Base-by-base conservation (phyloP, 2,329 filamentous ascomycete species). In the Aspergillus aculeatus region DNA sequence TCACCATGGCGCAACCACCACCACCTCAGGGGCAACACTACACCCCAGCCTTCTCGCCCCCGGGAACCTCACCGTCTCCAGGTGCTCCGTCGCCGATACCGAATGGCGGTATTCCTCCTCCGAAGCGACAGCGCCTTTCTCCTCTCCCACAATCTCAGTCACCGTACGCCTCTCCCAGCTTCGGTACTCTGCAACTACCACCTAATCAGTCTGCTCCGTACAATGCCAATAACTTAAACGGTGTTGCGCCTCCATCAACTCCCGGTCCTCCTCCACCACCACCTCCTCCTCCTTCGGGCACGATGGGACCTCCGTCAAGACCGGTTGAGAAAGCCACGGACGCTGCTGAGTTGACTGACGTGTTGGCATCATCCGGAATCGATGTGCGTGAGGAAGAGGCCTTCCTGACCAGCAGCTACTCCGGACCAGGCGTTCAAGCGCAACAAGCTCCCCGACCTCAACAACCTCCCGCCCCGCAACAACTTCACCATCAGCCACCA, bases 381-480 rank as follows among this genome's bases (percentile, higher is more conserved):
- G 91, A 96, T 78, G 77, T 96, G 50, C 87, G 89, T 60, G 92
- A 92, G 64, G 93, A 96, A 74, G 91, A 96, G 70, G 90, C 92
- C 67, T 90, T 87, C 65, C 82, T 95, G 74, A 88, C 91, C 49
- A 87, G 71, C 70, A 80, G 71, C 70, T 82, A 71, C 73, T 78
- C 67, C 67, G 75, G 60, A 76, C 80, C 56, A 82, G 70, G 68
- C 58, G 69, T 69, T 54, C 71, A 74, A 64, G 69, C 68, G 57
- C 74, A 75, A 57, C 68, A 71, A 58, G 63, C 66, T 50, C 68
- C 67, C 24, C 67, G 74, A 63, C 66, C 61, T 56, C 57, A 56
- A 80, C 86, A 66, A 76, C 82, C 54, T 76, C 82, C 67, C 21
- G 41, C 59, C 12, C 62, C 64, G 6, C 69, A 69, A 54, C 68